Percentiles rank a stretch among this genome's conserved stretches.
phyloP scores from a whole-genome alignment of 208 protist species.

The Novymonas esmeraldas region DNA sequence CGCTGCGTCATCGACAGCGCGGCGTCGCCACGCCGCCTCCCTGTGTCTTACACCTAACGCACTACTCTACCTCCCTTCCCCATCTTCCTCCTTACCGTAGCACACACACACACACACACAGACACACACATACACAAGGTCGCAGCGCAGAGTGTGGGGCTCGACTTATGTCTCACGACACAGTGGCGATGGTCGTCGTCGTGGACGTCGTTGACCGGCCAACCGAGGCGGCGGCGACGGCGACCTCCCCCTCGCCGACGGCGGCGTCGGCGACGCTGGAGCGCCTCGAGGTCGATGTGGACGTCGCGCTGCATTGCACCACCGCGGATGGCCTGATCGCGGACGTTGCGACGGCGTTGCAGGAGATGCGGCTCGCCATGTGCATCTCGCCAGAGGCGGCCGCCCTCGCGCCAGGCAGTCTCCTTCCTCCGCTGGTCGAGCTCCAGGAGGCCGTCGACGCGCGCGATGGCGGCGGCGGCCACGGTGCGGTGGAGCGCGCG shows the following conservation, averaged over 20 bases:
- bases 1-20: no score
- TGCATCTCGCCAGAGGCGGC: conserved; percentile 8
- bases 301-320: conserved; percentile 7
- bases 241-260: conserved; percentile 3
- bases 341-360: conserved; percentile 20
- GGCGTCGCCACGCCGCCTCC: no score
- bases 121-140: not conserved
- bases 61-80: no score
- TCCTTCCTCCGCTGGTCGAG: conserved; percentile 6
- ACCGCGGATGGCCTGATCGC: conserved; percentile 8
- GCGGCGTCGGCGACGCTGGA: conserved; percentile 3
- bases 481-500: not conserved
- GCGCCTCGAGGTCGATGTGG: conserved; percentile 25
- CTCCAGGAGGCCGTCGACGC: conserved; percentile 5
- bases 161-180: not conserved
- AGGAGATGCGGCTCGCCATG: conserved; percentile 24
- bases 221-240: not conserved
- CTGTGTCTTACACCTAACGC: no score
- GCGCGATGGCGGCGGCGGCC: not conserved
- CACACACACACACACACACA: not conserved
- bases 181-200: conserved; percentile 23
- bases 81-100: no score
- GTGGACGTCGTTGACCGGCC: conserved; percentile 15
- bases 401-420: conserved; percentile 11
- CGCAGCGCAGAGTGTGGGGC: no score